Base-by-base conservation (phyloP, 371 early-diverging fungal species). In the Actinomucor elegans region DNA sequence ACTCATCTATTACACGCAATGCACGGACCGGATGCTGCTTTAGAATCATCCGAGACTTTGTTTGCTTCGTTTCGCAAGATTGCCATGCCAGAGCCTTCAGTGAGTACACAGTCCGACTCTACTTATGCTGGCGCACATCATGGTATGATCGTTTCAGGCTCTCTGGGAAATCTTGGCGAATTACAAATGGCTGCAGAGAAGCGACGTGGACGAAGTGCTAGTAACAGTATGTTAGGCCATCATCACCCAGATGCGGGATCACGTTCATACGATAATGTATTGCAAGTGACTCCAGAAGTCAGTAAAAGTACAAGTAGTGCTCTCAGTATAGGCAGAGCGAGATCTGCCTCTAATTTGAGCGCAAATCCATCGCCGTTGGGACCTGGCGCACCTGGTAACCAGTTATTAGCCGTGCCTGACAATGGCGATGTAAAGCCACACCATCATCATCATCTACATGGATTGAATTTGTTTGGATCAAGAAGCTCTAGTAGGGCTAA, bases 51-150 rank as follows among this genome's bases (percentile, higher is more conserved):
- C 32, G 79, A 83, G 40, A 61, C 55, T 0, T 57, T 89, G 24
- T 90, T 90, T 69, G 66, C 70, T 7, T 69, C 84, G 0, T 90
- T 83, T 58, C 80, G 81, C 4, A 75, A 73, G 41, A 69, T 88
- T 1, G 84, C 79, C 42, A 47, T 64, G 6, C 64, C 69, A 9
- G 48, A 60, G 9, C 23, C 37, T 21, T 28, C 49, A 2, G 29
- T 56, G 3, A 53, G 56, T 28, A 18, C 36, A 3, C 41, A 17
- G 15, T 48, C 36, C 6, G 46, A 41, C 29, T 29, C 27, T 9
- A 9, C 5, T 10, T 49, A 51, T 23, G 55, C 44, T 1, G 51
- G 55, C 15, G 55, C 59, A 1, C 48, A 51, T 47, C 4, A 61
- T 27, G 46, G 65, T 23, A 59, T 64, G 52, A 33, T 69, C 5